Evolutionary conservation across 2,329 filamentous ascomycete genomes (phyloP).

Genomic region (Monosporascus cannonballus): DNA sequence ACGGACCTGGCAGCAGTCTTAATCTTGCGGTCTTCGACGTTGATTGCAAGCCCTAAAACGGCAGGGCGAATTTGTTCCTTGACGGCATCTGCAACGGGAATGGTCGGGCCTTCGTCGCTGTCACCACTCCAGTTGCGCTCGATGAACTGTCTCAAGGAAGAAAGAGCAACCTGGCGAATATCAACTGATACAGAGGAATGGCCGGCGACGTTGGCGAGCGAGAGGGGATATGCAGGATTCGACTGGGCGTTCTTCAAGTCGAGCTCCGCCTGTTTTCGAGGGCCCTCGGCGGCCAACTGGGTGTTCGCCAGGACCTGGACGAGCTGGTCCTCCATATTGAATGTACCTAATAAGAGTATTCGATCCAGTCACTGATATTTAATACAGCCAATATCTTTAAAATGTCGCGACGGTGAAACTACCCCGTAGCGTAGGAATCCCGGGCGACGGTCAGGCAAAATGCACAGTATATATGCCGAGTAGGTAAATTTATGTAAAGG

Average conservation of each 20-base stretch:
- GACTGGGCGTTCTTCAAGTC: slow-evolving; percentile 67
- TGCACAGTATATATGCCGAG: too few species aligned
- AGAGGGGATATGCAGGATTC: slow-evolving; percentile 68
- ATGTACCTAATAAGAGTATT: not conserved
- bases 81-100: slow-evolving; percentile 65
- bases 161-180: slow-evolving; percentile 77
- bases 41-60: slow-evolving; percentile 72
- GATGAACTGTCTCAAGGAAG: slow-evolving; percentile 76
- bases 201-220: slow-evolving; percentile 73
- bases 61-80: slow-evolving; percentile 68
- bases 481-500: too few species aligned
- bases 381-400: too few species aligned
- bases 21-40: slow-evolving; percentile 75
- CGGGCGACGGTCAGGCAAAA: too few species aligned
- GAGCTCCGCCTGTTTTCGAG: slow-evolving; percentile 80
- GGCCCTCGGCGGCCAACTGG: slow-evolving; percentile 67
- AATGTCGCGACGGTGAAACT: too few species aligned
- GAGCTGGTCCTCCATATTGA: slow-evolving; percentile 84
- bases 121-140: slow-evolving; percentile 76
- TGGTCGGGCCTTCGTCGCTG: slow-evolving; percentile 58
- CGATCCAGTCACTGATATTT: too few species aligned
- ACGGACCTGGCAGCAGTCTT: slow-evolving; percentile 79
- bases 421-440: too few species aligned
- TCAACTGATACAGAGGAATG: slow-evolving; percentile 67
- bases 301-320: slow-evolving; percentile 83